Conservation (phyloP, 148 eudicot genomes). For the Diospyros kaki region DNA sequence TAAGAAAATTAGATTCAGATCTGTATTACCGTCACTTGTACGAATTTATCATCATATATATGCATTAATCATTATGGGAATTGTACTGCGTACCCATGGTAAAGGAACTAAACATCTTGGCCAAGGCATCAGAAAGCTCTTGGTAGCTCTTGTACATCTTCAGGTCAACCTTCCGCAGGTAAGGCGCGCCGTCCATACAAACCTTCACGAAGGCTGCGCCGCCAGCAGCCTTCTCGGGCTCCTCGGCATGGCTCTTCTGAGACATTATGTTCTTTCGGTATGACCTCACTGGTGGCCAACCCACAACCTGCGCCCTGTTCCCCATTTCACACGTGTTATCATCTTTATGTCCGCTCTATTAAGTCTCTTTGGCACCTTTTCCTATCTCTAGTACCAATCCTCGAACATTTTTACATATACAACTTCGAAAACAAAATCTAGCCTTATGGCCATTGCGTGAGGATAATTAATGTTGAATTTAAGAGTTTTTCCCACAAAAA, state of each 20-base stretch:
- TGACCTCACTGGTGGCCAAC: slow-evolving; percentile 52
- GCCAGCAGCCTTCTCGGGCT: slow-evolving; percentile 22
- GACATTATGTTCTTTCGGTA: slow-evolving; percentile 43
- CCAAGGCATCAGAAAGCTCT: slow-evolving; percentile 47
- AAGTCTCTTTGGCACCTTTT: neutral
- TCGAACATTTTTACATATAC: neutral
- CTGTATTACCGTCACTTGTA: neutral
- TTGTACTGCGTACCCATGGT: slow-evolving; percentile 29
- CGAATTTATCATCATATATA: neutral
- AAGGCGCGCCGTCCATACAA: slow-evolving; percentile 56
- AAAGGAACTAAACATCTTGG: slow-evolving; percentile 57
- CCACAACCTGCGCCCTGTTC: slow-evolving; percentile 39
- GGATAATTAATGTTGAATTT: too few relatives aligned
- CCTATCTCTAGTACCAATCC: neutral
- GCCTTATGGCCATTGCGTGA: too few relatives aligned
- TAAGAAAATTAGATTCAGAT: neutral
- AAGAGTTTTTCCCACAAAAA: too few relatives aligned
- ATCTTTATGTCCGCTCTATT: neutral
- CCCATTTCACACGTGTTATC: neutral
- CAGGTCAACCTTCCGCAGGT: slow-evolving; percentile 55
- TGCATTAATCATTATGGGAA: too few relatives aligned
- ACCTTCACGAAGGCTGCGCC: slow-evolving; percentile 45
- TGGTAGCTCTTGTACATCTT: slow-evolving; percentile 53
- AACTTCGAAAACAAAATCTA: too few relatives aligned
- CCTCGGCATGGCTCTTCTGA: slow-evolving; percentile 23